Conservation (phyloP, 495 filamentous ascomycete genomes). For the Talaromyces nanjingensis region DNA sequence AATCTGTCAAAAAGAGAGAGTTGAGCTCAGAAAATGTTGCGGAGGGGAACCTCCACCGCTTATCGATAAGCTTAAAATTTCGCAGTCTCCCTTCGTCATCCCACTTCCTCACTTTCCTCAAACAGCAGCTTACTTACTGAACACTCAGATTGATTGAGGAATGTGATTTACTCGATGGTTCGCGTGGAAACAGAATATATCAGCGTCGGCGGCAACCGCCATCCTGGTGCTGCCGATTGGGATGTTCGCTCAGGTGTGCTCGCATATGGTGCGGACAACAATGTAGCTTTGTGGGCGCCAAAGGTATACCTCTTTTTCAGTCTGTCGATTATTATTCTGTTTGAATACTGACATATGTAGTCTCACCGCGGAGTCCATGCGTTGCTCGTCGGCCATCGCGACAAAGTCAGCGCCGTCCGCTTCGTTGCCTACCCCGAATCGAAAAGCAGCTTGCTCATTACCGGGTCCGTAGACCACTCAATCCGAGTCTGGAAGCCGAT, state of each 20-base stretch:
- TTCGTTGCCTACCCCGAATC: slow-evolving; percentile 55
- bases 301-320: slow-evolving; percentile 41
- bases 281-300: slow-evolving; percentile 85
- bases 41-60: slow-evolving; percentile 14
- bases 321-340: background rate
- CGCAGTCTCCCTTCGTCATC: background rate
- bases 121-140: background rate
- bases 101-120: background rate
- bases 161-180: slow-evolving; percentile 27
- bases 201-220: slow-evolving; percentile 81
- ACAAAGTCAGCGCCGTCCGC: slow-evolving; percentile 75
- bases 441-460: slow-evolving; percentile 53
- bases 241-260: slow-evolving; percentile 60
- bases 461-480: slow-evolving; percentile 74
- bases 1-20: background rate
- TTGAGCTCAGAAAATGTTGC: background rate
- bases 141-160: background rate
- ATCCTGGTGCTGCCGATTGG: slow-evolving; percentile 90
- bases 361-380: slow-evolving; percentile 51
- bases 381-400: slow-evolving; percentile 74
- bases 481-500: slow-evolving; percentile 62
- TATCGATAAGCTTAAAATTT: slow-evolving; percentile 43
- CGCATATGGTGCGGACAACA: slow-evolving; percentile 83
- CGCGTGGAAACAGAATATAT: slow-evolving; percentile 54
- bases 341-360: slow-evolving; percentile 18